Base-by-base conservation (phyloP, 352 stramenopile species). In the Globisporangium splendens region DNA sequence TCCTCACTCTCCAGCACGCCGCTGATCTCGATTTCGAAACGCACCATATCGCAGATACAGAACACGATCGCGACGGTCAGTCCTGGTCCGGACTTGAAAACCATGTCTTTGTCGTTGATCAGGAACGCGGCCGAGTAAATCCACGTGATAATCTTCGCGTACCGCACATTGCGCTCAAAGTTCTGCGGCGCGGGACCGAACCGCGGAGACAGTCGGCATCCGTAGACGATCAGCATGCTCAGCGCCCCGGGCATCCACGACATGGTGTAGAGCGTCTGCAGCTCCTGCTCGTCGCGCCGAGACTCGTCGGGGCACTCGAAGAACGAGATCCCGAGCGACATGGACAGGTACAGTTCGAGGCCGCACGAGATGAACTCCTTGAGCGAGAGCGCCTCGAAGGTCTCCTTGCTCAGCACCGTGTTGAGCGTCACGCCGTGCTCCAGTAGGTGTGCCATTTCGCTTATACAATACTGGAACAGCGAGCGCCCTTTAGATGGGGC, bases 1-100 rank as follows among this genome's bases (percentile, higher is more conserved):
- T 49, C 57, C 21, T 82, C 69, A 24, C 82, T 70, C 3, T 90
- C 78, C 14, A 88, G 87, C 35, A 92, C 66, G 6, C 73, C 49
- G 35, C 81, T 73, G 70, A 90, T 72, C 51, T 92, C 83, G 69
- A 92, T 87, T 42, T 90, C 58, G 59, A 88, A 90, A 49, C 83
- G 83, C 28, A 72, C 72, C 1, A 92, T 33, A 63, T 92, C 83
- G n/a, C 76, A 71, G 8, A 89, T 49, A 14, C 64, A 84, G 43
- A 92, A 92, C 52, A 90, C 65, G n/a, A 81, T 75, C 0, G 78
- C 81, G 24, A 92, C 77, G 54, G 81, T 69, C 22, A 92, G 68
- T 31, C 70, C 80, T 13, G 83, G 83, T 0, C 83, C 83, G 46
- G 73, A 73, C 69, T 92, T 92, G 62, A 88, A 15, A 24, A 63